Evolutionary conservation across 176 grass and related monocot genomes (phyloP), one percentile per base, ranked within the genome.

Genomic region (Aegilops tauschii): DNA sequence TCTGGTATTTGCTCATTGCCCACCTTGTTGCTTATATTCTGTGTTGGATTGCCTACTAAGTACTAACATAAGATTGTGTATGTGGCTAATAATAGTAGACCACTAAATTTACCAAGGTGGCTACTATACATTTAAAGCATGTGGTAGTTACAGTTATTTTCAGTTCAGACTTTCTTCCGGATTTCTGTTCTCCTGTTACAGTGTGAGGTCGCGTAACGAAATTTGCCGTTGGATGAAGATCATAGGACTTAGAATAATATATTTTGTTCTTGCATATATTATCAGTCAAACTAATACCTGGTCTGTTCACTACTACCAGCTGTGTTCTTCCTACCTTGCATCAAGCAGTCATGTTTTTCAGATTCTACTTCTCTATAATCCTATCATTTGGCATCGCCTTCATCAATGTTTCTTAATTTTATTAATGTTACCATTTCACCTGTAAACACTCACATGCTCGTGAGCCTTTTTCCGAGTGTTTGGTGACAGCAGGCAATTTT

Each of bases 1-100:
- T 36, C 66, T 31, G 91, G 93, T 93, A 91, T 54, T 34, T 34
- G 66, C 31, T 69, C 16, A 14, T 36, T 36, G 11, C 66, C 66
- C 13, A 36, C 12, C 66, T 17, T 66, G 16, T 29, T 67, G 65
- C 65, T 67, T 63, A 20, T 20, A 56, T 1, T 16, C 4, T 56
- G 20, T 44, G 37, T 25, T 23, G 37, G 9, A 73, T 42, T 72
- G 36, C 2, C 69, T 72, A 42, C 5, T 12, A 39, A 12, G 36
- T 37, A 12, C 10, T 45, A 49, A 49, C 3, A 11, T n/a, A 39
- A 70, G 36, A n/a, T 42, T 42, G 6, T 1, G 0, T 12, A 42
- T 72, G 69, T 72, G 69, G 35, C 69, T 72, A 27, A 12, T 45
- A 44, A 45, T 45, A 27, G 23, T 27, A 45, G 1, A 44, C 2